phyloP scores from a whole-genome alignment of 2,329 filamentous ascomycete genomes.

The Zymoseptoria passerinii region DNA sequence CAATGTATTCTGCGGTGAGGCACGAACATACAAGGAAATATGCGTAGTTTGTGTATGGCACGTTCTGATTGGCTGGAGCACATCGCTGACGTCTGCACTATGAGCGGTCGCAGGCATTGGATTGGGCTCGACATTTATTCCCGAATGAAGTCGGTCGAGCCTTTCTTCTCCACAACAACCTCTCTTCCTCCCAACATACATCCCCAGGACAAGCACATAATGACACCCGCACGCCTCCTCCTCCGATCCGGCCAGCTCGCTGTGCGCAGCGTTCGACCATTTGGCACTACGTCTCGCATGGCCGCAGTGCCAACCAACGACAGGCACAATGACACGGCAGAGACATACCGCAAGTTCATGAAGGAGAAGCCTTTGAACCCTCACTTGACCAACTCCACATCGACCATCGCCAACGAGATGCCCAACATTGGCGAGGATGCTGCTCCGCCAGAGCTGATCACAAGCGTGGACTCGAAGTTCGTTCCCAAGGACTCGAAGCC shows the following conservation, averaged over 20 bases:
- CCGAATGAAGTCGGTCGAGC: no score
- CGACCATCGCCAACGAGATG: conserved; percentile 55
- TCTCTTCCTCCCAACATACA: not conserved
- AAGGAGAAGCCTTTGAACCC: conserved; percentile 51
- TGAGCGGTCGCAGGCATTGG: no score
- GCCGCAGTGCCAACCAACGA: conserved; percentile 35
- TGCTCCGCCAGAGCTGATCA: conserved; percentile 53
- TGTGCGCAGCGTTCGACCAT: conserved; percentile 30
- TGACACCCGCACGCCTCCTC: conserved; percentile 41
- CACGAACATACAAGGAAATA: no score
- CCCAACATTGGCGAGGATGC: conserved; percentile 50
- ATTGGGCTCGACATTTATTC: no score
- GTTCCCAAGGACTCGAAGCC: conserved; percentile 52
- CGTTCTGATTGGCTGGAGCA: no score
- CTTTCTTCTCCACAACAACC: no score
- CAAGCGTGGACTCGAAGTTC: conserved; percentile 48
- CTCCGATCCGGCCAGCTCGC: conserved; percentile 39
- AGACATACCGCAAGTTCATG: conserved; percentile 49
- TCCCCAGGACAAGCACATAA: conserved; percentile 20
- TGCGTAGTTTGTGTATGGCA: no score
- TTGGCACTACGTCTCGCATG: conserved; percentile 33
- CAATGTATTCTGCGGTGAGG: no score
- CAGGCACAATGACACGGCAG: conserved; percentile 45
- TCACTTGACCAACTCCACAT: conserved; percentile 56
- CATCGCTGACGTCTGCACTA: no score